A percentile compares a stretch with the other conserved stretches of the same genome.
phyloP scores from a whole-genome alignment of 1,284 basidiomycete species.

The Malassezia pachydermatis region DNA sequence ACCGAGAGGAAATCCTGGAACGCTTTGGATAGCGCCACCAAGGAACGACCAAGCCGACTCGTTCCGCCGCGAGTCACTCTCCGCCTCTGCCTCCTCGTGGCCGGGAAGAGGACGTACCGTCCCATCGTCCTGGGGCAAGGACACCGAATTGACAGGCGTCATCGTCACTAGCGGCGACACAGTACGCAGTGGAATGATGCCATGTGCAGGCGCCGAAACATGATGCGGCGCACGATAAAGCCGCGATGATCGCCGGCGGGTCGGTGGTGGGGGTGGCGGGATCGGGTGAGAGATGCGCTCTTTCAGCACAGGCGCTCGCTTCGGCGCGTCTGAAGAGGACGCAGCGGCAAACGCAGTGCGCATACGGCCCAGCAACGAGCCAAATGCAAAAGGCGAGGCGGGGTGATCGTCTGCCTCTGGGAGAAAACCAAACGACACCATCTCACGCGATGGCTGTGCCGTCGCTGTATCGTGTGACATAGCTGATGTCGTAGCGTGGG shows the following conservation, averaged over 20 bases:
- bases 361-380: conserved; percentile 36
- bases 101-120: too few relatives aligned
- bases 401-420: conserved; percentile 28
- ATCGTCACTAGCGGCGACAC: conserved; percentile 22
- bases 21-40: conserved; percentile 13
- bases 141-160: conserved; percentile 10
- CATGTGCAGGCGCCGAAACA: conserved; percentile 2
- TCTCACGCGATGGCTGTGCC: background rate
- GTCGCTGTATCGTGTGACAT: too few relatives aligned
- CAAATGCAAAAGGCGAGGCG: conserved; percentile 29
- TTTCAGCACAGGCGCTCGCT: conserved; percentile 6
- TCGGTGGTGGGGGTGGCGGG: background rate
- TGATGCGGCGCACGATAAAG: background rate
- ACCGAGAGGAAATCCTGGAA: conserved; percentile 35
- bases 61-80: background rate
- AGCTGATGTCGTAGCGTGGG: too few relatives aligned
- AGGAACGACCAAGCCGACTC: background rate
- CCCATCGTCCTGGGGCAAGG: background rate
- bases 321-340: background rate
- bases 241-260: conserved; percentile 2
- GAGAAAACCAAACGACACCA: conserved; percentile 35
- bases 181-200: conserved; percentile 17
- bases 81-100: background rate
- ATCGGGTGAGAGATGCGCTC: conserved; percentile 4
- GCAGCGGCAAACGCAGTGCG: conserved; percentile 25